Base-by-base conservation (phyloP, 495 filamentous ascomycete genomes). In the Trichoderma asperelloides region DNA sequence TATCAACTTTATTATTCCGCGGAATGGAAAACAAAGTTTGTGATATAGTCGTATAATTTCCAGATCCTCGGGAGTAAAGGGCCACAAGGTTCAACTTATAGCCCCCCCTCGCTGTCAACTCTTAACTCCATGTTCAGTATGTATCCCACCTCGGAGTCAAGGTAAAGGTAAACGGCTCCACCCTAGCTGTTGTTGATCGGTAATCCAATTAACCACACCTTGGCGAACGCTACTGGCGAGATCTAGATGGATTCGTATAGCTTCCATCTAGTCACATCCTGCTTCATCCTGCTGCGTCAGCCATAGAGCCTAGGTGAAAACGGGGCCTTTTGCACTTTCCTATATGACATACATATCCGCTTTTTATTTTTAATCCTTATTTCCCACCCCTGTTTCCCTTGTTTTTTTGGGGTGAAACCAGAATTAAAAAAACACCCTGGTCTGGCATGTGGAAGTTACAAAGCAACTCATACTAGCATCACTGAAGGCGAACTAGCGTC, bases 21-120 rank as follows among this genome's bases (percentile, higher is more conserved):
- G 23, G 27, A 25, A 8, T 21, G 27, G 51, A 27, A 60, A n/a
- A 28, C 55, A 33, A 18, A 8, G 55, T 60, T 60, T 60, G 25
- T 60, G 23, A 12, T 28, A 60, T 30, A 13, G 18, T 21, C 21
- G 8, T 60, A 18, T 28, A n/a, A 1, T 13, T 28, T 12, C 23
- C 55, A 21, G 21, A 21, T 23, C n/a, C 23, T 25, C 55, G 23
- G 23, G 27, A 28, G 5, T 11, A 60, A 27, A 27, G 23, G 25
- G 55, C 55, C 55, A 60, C 55, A 60, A 60, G 55, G 15, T 30
- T 60, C 55, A n/a, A 30, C 55, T 60, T 60, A 60, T 60, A 60
- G n/a, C 16, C 55, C 25, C 27, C 55, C 55, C 27, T 7, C 3
- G 43, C 43, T 18, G 23, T 13, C 8, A 18, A 23, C 16, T 30